phyloP scores from a whole-genome alignment of 1,284 basidiomycete genomes.

The Microbotryum intermedium region DNA sequence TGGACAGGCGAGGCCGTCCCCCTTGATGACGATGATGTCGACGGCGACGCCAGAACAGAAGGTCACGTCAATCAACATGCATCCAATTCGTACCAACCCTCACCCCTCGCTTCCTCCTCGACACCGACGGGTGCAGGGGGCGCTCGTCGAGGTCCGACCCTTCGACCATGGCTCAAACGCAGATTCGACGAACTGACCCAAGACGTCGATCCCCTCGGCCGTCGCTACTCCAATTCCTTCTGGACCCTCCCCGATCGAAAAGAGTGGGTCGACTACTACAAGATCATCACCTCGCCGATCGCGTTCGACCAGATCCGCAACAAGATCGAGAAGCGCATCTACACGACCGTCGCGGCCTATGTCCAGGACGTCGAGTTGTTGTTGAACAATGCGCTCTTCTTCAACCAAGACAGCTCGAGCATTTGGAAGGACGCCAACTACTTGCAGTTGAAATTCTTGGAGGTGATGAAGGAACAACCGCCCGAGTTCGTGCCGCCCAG shows the following conservation, averaged over 20 bases:
- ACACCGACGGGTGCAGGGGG: background rate
- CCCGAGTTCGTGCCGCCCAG: conserved; percentile 25
- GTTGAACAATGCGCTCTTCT: conserved; percentile 31
- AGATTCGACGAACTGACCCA: conserved; percentile 25
- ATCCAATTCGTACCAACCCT: background rate
- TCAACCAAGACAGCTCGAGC: conserved; percentile 31
- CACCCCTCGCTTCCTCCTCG: background rate
- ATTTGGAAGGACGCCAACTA: conserved; percentile 33
- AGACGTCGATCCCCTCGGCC: conserved; percentile 16
- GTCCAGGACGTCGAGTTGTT: conserved; percentile 30
- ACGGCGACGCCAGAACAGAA: background rate
- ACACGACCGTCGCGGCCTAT: conserved; percentile 28
- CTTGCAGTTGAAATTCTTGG: conserved; percentile 30
- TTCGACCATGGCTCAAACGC: conserved; percentile 29
- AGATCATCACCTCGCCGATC: conserved; percentile 25
- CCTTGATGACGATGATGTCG: conserved; percentile 17
- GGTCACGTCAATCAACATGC: background rate
- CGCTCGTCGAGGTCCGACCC: conserved; percentile 10
- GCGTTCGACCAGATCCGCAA: conserved; percentile 16
- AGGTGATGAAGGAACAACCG: conserved; percentile 31
- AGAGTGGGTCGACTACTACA: conserved; percentile 33
- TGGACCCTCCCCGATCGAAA: conserved; percentile 27
- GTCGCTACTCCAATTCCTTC: conserved; percentile 30
- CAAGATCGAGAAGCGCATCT: conserved; percentile 25
- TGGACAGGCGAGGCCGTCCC: conserved; percentile 19